These are phyloP conservation scores for Draba incana DNA, from an alignment of 345 rosid genomes.

Conservation along the genomic window DNA sequence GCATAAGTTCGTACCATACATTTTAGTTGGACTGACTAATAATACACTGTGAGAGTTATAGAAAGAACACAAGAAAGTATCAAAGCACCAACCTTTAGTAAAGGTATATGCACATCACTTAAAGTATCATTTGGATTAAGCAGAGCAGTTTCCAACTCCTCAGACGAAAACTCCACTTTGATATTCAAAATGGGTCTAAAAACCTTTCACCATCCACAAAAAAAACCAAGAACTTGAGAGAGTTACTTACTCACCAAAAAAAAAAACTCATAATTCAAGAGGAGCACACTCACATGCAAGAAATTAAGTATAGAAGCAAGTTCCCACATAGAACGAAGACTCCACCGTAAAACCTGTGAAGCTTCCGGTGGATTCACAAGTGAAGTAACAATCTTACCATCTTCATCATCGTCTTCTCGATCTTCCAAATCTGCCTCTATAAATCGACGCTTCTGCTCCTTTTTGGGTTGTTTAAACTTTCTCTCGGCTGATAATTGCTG, in stretches of 20 bases:
- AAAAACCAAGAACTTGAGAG: background rate
- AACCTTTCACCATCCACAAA: constrained; percentile 48
- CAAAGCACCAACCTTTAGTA: constrained; percentile 74
- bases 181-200: constrained; percentile 84
- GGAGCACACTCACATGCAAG: constrained; percentile 68
- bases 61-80: too few species aligned
- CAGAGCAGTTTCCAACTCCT: constrained; percentile 96
- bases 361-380: constrained; percentile 75
- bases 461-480: constrained; percentile 54
- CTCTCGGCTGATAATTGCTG: constrained; percentile 58
- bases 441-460: constrained; percentile 65
- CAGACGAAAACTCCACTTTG: constrained; percentile 78
- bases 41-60: too few species aligned
- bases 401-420: constrained; percentile 50
- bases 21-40: too few species aligned
- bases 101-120: constrained; percentile 84
- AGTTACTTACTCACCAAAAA: background rate
- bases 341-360: constrained; percentile 80
- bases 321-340: constrained; percentile 93
- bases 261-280: background rate
- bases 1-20: too few species aligned
- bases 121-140: constrained; percentile 83
- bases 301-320: constrained; percentile 89
- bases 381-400: constrained; percentile 61
- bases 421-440: too few species aligned